Evolutionary conservation across 2,329 filamentous ascomycete genomes (phyloP), one percentile per base, ranked within the genome.

Genomic region (Calonectria leucothoes): DNA sequence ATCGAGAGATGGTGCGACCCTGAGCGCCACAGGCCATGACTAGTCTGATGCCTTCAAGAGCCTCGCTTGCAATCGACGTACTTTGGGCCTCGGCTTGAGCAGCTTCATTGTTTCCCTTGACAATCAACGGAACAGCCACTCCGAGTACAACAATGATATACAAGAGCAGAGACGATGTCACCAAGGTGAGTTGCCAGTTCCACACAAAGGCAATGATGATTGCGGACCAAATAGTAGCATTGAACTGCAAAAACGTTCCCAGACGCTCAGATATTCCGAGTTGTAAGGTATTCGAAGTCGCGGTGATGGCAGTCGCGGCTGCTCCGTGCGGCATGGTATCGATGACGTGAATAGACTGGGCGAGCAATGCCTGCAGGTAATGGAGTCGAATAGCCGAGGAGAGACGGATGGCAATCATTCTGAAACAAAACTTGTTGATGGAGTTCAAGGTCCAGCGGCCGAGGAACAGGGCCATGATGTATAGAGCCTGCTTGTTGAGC

Each of bases 191-290:
- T 11, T 87, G 82, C 87, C 89, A 89, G 6, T 86, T 88, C 76
- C 89, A 89, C 6, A 84, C 80, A 72, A 91, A 91, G 0, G 89
- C 86, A 63, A 91, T 86, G 6, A 86, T 83, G 20, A 89, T 82
- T 29, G 89, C 87, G 0, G 87, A 81, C 51, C 86, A 79, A 1
- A 88, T 79, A 0, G 87, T 82, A 5, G 86, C 83, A 7, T 86
- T 75, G 11, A 84, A 86, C 75, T 88, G 85, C 35, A 89, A 77
- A 4, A 89, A 82, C 0, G 82, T 84, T 0, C 85, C 84, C 3
- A 91, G 81, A 29, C 87, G 86, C 73, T 91, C 89, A 0, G 89
- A 90, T 17, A 91, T 87, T 17, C 88, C 89, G 17, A 89, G 82
- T 66, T 91, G 89, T 15, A 91, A 84, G 0, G 87, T 87, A 70